Conservation (phyloP, 2,329 filamentous ascomycete genomes). For the Xylariaceae sp. region DNA sequence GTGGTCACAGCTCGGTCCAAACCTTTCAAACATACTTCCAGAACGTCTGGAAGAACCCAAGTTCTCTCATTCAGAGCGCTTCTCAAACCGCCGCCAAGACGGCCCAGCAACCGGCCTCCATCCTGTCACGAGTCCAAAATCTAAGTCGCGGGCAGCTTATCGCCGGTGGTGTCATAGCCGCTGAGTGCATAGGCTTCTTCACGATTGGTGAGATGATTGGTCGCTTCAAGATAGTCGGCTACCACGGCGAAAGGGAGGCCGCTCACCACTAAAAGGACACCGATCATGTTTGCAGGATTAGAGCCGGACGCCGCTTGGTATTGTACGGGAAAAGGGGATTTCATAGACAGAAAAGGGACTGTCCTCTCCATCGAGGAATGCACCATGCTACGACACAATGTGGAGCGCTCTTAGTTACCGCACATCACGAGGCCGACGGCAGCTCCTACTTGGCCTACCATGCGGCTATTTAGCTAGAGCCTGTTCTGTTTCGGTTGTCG, state of each 20-base stretch:
- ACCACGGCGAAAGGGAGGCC: slow-evolving; percentile 71
- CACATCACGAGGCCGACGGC: slow-evolving; percentile 17
- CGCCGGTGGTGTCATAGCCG: slow-evolving; percentile 76
- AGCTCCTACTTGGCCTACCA: slow-evolving; percentile 14
- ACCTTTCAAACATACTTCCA: slow-evolving; percentile 90
- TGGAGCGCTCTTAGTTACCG: slow-evolving; percentile 19
- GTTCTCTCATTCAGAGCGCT: slow-evolving; percentile 56
- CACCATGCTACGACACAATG: slow-evolving; percentile 11
- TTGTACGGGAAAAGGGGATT: slow-evolving; percentile 29
- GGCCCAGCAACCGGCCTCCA: slow-evolving; percentile 49
- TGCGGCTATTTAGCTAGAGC: slow-evolving; percentile 6
- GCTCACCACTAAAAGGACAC: slow-evolving; percentile 60
- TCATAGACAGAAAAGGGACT: slow-evolving; percentile 27
- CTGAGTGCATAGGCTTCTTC: slow-evolving; percentile 95
- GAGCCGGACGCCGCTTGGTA: slow-evolving; percentile 25
- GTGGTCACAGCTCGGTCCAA: slow-evolving; percentile 65
- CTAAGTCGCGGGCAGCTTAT: slow-evolving; percentile 73
- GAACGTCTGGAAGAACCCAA: slow-evolving; percentile 75
- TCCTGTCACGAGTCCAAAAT: slow-evolving; percentile 63
- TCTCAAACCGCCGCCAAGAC: slow-evolving; percentile 53
- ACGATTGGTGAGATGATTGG: slow-evolving; percentile 97
- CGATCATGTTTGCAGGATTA: slow-evolving; percentile 22
- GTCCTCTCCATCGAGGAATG: slow-evolving; percentile 16
- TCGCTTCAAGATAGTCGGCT: slow-evolving; percentile 92
- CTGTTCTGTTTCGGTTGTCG: slow-evolving; percentile 12